Base-by-base conservation (phyloP, 225 moss, liverwort and hornwort genomes). In the Marchantia paleacea region DNA sequence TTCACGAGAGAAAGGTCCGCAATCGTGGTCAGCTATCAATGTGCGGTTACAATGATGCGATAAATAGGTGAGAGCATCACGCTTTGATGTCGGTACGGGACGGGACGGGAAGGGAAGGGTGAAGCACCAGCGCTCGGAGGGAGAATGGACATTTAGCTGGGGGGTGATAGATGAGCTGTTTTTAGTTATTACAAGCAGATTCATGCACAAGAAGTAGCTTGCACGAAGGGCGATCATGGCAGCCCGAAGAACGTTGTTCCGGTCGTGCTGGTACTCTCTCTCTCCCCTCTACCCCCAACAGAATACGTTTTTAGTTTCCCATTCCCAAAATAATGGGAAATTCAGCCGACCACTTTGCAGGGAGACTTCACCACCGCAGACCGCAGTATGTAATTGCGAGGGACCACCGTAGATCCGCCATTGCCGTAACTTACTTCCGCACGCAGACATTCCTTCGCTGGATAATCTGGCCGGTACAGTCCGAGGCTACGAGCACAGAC, bases 211-310 rank as follows among this genome's bases (percentile, higher is more conserved):
- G 74, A 8, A 29, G 14, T 74, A 6, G 26, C 28, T 74, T 30
- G 28, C 54, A 16, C 54, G 53, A 53, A 54, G 39, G 55, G 28
- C 3, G 74, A 74, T 74, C 74, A 74, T 74, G 74, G 74, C 13
- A 18, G 16, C 10, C 74, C 25, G 29, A 74, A 28, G 74, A 55
- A 28, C 54, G 26, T 55, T 24, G 54, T 4, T 73, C 25, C 74
- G 3, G 29, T 54, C 74, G 53, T 55, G 74, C 74, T 53, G 74
- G 72, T 72, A 72, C 52, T 53, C 52, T 24, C 54, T 51, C 26
- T 26, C 54, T 50, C 7, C 58, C 20, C 58, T 58, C 0, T 58
- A 39, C 39, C 22, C 16, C 31, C 16, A 16, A 69, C 31, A 39
- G 39, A 19, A 4, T 19, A 14, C 68, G 29, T 14, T 29, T 18